Evolutionary conservation across 495 filamentous ascomycete genomes (phyloP), one percentile per base, ranked within the genome.

Genomic region (Neurospora sp.): DNA sequence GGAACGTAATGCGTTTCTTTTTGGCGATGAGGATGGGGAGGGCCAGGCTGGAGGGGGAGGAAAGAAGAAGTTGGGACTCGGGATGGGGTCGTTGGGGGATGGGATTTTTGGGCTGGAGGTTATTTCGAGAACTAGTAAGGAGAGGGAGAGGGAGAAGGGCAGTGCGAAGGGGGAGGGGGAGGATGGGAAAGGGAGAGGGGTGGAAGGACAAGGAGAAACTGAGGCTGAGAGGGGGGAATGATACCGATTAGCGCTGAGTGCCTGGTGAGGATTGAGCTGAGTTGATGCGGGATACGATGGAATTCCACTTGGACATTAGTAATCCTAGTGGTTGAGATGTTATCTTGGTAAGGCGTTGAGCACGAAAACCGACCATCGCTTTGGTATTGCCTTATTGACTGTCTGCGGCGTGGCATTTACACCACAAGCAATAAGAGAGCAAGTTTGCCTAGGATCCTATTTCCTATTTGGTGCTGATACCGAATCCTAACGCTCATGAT

Each of bases 1-100:
- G 74, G 87, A 87, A 73, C 82, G 84, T 68, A 86, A 86, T 45
- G 86, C 86, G 5, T 89, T 89, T 74, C 78, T 89, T 20, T 89
- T 89, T 78, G 87, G 86, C 12, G 87, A 89, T 22, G 48, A 35
- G 1, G 53, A 27, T 4, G 44, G 82, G 82, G 8, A 77, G 80
- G 40, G 74, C 78, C 12, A 82, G 80, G n/a, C 70, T 48, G 72
- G 53, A 37, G 70, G 72, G 8, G 77, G 75, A 0, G 76, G 78
- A 35, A 76, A 72, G 65, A 76, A 72, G 65, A 72, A 70, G 40
- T 72, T 82, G 0, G 53, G 27, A 61, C 12, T 61, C 2, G 45
- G n/a, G 14, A 14, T 14, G 20, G 53, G 53, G 53, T 27, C 53
- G 53, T 78, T 79, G 10, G 73, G 79, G 40, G 82, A 84, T 69